Conservation (phyloP, 2,329 filamentous ascomycete species). For the Aaosphaeria pasadenensis region DNA sequence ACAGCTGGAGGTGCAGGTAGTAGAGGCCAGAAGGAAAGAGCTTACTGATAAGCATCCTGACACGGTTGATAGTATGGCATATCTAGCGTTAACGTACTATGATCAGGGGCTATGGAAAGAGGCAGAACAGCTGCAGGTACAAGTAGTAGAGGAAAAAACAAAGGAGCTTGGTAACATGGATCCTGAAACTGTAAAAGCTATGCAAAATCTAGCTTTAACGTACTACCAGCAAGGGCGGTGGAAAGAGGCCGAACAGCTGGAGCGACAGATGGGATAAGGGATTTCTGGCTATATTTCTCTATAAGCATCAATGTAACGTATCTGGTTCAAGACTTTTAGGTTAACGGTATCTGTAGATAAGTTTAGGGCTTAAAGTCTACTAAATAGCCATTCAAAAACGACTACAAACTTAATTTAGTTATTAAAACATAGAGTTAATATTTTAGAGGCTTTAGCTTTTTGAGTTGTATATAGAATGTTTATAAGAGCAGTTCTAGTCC, state of each 20-base stretch:
- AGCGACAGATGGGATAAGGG: constrained; percentile 3
- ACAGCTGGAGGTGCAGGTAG: background rate
- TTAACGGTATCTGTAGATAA: background rate
- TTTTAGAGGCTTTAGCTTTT: too few relatives aligned
- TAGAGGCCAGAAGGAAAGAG: background rate
- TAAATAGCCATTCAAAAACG: background rate
- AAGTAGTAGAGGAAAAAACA: constrained; percentile 2
- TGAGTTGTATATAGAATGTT: too few relatives aligned
- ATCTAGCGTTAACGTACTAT: background rate
- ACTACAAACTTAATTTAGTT: background rate
- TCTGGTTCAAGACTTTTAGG: background rate
- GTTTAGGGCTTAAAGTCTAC: background rate
- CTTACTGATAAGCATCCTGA: background rate
- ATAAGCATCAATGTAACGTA: background rate
- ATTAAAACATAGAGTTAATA: too few relatives aligned
- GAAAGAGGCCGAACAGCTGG: background rate
- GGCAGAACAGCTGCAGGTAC: constrained; percentile 2
- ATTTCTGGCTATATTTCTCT: background rate
- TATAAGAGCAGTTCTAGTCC: too few relatives aligned
- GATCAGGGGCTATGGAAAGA: background rate
- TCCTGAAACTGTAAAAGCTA: constrained; percentile 2
- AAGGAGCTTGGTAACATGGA: constrained; percentile 4
- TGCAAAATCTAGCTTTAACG: background rate
- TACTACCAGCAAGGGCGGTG: background rate
- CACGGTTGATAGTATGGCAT: background rate